phyloP scores from a whole-genome alignment of 2,329 filamentous ascomycete genomes.

The Gnomoniopsis smithogilvyi region DNA sequence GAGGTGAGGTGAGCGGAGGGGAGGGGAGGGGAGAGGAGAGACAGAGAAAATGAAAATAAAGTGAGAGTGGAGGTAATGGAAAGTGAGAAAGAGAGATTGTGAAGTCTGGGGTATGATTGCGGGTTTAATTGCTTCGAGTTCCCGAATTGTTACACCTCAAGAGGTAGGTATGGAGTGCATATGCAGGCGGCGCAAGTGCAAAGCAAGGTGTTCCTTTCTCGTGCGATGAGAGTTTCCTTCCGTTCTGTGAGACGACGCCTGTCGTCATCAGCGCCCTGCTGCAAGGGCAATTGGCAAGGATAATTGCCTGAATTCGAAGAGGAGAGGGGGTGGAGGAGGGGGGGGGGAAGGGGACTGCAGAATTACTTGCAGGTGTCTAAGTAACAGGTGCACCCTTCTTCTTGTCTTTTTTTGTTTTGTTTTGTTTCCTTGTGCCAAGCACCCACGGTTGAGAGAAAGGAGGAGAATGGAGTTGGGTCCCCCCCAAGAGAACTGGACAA shows the following conservation, averaged over 20 bases:
- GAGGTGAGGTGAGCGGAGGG: neutral
- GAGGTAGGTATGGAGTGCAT: no score
- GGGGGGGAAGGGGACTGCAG: no score
- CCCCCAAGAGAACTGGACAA: no score
- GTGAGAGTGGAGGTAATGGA: neutral
- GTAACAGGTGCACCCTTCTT: no score
- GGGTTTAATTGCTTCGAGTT: neutral
- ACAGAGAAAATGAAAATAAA: neutral
- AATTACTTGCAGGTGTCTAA: no score
- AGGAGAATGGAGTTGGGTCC: no score
- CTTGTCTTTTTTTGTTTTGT: no score
- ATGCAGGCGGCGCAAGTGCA: neutral
- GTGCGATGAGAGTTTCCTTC: neutral
- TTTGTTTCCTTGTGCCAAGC: no score
- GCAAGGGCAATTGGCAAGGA: neutral
- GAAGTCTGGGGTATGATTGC: neutral
- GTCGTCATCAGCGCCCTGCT: neutral
- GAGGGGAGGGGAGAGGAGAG: neutral
- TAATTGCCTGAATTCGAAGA: neutral
- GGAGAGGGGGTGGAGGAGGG: no score
- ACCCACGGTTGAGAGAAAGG: no score
- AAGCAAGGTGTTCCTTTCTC: constrained; percentile 1
- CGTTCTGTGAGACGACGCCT: neutral
- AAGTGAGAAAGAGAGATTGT: neutral
- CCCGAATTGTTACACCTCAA: neutral